Base-by-base conservation (phyloP, 116 monocot genomes). In the Phalaenopsis hybrid region DNA sequence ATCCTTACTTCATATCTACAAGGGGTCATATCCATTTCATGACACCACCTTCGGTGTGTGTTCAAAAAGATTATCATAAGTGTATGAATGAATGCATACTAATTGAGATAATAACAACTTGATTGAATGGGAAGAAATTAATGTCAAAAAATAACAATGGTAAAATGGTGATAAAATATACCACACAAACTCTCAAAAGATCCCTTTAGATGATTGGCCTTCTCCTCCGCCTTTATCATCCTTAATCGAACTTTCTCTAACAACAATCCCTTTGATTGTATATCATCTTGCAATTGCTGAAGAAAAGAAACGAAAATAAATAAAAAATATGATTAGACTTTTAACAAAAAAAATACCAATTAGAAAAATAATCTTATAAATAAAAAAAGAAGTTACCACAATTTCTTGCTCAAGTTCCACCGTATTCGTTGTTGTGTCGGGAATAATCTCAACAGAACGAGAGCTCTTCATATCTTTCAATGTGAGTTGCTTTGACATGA, bases 391-490 rank as follows among this genome's bases (percentile, higher is more conserved):
- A 85, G 86, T 79, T 31, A 99, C 98, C 82, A 74, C 84, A 49
- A 93, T 93, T 89, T 99, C 95, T 83, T 88, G 85, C 79, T 87
- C 76, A 86, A 95, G 86, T 82, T 95, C 98, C 23, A 88, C 91
- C 52, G 84, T 84, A 87, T 86, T 83, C 57, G 85, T 69, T 70
- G 57, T 75, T 58, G 83, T 57, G 11, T 85, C 91, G 81, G 79
- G 25, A 82, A 58, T 86, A 81, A 16, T 69, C 65, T 90, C 93
- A 49, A 87, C 79, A n/a, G 86, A 86, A 87, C 83, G 85, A 85
- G 90, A 44, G 78, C 83, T 90, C 80, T 85, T 87, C 83, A 89
- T 77, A 80, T 92, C 89, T 79, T 76, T 85, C 82, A 89, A 84
- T 21, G 82, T 80, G 48, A 90, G 73, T 81, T 91, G 85, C 82